Conservation (phyloP, 441 rosid species). For the Gossypium gossypioides region DNA sequence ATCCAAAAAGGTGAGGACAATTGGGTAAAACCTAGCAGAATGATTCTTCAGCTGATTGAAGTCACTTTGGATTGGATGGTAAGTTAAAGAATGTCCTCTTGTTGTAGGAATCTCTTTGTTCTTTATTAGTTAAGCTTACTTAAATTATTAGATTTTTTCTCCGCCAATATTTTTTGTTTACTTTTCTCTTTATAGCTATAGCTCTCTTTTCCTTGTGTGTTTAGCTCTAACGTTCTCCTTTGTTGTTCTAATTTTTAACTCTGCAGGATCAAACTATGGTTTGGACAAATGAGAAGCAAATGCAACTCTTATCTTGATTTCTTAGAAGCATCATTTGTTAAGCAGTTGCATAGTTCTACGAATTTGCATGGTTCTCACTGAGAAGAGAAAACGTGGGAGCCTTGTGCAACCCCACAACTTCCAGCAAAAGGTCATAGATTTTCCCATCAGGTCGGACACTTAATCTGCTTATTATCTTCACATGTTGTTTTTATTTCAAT, state of each 20-base stretch:
- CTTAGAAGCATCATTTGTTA: constrained; percentile 61
- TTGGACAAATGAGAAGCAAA: constrained; percentile 81
- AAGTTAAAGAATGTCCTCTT: neutral
- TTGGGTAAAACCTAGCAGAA: constrained; percentile 6
- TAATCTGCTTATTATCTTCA: neutral
- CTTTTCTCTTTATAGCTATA: neutral
- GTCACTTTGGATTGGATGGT: neutral
- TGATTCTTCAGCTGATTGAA: neutral
- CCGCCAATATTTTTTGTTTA: neutral
- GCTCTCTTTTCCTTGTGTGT: neutral
- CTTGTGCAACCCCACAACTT: constrained; percentile 18
- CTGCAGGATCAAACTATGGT: constrained; percentile 31
- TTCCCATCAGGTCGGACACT: constrained; percentile 37
- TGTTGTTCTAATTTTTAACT: neutral
- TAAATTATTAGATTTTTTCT: neutral
- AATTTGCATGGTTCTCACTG: constrained; percentile 17
- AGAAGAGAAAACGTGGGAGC: constrained; percentile 13
- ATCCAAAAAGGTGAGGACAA: neutral
- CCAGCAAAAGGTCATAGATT: constrained; percentile 21
- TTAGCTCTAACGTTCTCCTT: neutral
- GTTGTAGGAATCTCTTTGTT: neutral
- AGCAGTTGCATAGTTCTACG: constrained; percentile 40
- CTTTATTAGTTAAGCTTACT: neutral
- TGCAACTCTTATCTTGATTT: constrained; percentile 36
- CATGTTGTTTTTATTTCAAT: neutral